A percentile compares a stretch with the other conserved stretches of the same genome.
Conservation (phyloP, 257 asterid species). For the Cynanchum wilfordii region DNA sequence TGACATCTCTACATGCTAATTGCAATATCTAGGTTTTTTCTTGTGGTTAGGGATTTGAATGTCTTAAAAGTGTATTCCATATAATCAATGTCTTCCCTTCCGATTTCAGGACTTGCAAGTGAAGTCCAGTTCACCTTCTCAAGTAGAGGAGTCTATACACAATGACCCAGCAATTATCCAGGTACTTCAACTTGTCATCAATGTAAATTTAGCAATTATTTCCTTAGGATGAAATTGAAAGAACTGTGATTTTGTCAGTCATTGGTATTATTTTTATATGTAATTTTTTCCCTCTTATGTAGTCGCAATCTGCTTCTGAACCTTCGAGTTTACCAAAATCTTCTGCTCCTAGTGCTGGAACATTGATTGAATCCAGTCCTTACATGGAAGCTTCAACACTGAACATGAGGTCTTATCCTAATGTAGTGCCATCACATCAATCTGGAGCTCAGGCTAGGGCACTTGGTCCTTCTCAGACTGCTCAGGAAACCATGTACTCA, state of each 20-base stretch:
- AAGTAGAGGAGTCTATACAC: conserved; percentile 44
- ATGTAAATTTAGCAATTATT: neutral
- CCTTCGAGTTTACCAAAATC: conserved; percentile 37
- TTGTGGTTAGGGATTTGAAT: neutral
- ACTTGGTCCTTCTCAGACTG: conserved; percentile 33
- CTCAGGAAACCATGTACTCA: conserved; percentile 26
- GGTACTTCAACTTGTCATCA: conserved; percentile 33
- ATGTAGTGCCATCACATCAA: conserved; percentile 30
- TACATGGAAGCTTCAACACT: conserved; percentile 33
- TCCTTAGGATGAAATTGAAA: neutral
- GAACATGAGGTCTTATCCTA: conserved; percentile 27
- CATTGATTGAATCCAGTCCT: conserved; percentile 34
- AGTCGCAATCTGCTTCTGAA: conserved; percentile 44
- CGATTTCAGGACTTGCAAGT: conserved; percentile 63
- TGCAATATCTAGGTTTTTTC: neutral
- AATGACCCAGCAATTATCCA: conserved; percentile 75
- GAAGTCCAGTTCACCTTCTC: conserved; percentile 47
- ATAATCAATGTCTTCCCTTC: conserved; percentile 1
- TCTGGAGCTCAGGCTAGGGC: conserved; percentile 39
- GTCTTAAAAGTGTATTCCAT: neutral
- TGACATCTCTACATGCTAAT: neutral
- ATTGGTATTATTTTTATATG: neutral
- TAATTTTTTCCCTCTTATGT: conserved; percentile 13
- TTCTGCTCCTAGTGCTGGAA: conserved; percentile 33
- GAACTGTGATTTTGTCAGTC: neutral